Percentiles rank a stretch among this genome's conserved stretches.
phyloP scores from a whole-genome alignment of 345 rosid genomes.

The Pistacia vera region DNA sequence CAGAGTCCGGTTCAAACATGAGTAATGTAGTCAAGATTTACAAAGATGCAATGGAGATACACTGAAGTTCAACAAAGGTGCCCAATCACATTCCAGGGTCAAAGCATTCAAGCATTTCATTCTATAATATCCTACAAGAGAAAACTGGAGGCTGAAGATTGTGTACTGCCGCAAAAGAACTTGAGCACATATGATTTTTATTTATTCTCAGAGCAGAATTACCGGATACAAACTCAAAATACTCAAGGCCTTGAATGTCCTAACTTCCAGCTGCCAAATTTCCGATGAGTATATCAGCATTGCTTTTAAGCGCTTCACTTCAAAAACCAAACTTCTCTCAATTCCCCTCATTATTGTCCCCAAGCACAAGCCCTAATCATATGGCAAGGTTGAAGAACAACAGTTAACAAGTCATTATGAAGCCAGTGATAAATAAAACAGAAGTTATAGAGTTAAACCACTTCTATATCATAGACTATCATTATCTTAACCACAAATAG shows the following conservation, averaged over 20 bases:
- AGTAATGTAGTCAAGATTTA: constrained; percentile 5
- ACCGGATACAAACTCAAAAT: constrained; percentile 17
- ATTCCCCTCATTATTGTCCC: constrained; percentile 45
- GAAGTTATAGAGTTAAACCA: neutral
- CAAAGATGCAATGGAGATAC: constrained; percentile 17
- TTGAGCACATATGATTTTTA: constrained; percentile 23
- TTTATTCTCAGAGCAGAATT: constrained; percentile 29
- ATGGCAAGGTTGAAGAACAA: constrained; percentile 1
- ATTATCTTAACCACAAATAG: neutral
- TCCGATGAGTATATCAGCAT: constrained; percentile 12
- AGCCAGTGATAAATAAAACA: neutral
- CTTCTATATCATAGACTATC: neutral
- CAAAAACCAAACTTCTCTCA: constrained; percentile 16
- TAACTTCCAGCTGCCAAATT: constrained; percentile 20
- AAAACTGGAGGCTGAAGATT: constrained; percentile 21
- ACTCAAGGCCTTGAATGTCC: constrained; percentile 19
- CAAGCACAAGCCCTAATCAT: constrained; percentile 56
- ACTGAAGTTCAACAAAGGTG: neutral
- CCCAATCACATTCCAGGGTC: constrained; percentile 12
- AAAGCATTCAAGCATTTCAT: constrained; percentile 21
- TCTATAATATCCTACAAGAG: constrained; percentile 26
- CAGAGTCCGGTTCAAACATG: neutral
- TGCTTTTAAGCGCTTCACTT: constrained; percentile 23
- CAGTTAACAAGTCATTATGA: constrained; percentile 9
- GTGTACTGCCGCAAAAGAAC: constrained; percentile 24